A percentile compares a stretch with the other conserved stretches of the same genome.
phyloP scores from a whole-genome alignment of 1,284 basidiomycete species.

The Trichosporon asahii region DNA sequence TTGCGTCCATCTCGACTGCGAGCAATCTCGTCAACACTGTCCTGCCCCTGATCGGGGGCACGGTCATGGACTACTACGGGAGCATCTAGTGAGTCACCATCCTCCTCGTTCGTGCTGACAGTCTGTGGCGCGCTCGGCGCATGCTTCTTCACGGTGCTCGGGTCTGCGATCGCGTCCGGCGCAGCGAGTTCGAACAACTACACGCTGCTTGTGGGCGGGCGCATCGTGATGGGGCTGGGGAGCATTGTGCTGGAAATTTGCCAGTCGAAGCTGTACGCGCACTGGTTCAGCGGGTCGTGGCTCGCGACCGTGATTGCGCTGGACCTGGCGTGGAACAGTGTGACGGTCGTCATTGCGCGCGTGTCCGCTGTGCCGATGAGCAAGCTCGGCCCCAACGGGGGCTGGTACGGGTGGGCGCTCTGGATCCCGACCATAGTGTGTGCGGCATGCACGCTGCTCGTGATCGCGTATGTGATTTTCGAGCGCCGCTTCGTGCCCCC shows the following conservation, averaged over 20 bases:
- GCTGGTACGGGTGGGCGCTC: constrained; percentile 43
- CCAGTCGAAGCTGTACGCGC: constrained; percentile 44
- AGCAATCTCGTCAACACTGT: constrained; percentile 51
- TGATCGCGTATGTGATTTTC: constrained; percentile 34
- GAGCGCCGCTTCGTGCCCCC: constrained; percentile 26
- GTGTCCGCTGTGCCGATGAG: constrained; percentile 42
- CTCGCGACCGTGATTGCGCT: constrained; percentile 38
- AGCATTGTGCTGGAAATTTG: constrained; percentile 29
- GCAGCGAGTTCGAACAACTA: constrained; percentile 31
- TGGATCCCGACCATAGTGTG: constrained; percentile 28
- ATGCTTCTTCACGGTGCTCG: constrained; percentile 33
- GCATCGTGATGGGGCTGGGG: constrained; percentile 41
- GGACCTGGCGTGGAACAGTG: constrained; percentile 41
- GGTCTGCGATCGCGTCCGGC: constrained; percentile 31
- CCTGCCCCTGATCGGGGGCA: constrained; percentile 53
- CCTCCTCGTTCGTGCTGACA: constrained; percentile 27
- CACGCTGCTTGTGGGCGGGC: constrained; percentile 35
- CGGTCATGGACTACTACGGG: constrained; percentile 53
- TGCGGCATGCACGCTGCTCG: constrained; percentile 15
- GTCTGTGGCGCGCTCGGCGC: constrained; percentile 13
- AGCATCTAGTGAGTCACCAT: constrained; percentile 29
- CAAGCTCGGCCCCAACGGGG: constrained; percentile 26
- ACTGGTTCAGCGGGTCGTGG: constrained; percentile 41
- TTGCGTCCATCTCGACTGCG: constrained; percentile 49
- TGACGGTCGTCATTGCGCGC: constrained; percentile 36